Conservation (phyloP, 179 eudicot genomes). For the Actinidia arguta region DNA sequence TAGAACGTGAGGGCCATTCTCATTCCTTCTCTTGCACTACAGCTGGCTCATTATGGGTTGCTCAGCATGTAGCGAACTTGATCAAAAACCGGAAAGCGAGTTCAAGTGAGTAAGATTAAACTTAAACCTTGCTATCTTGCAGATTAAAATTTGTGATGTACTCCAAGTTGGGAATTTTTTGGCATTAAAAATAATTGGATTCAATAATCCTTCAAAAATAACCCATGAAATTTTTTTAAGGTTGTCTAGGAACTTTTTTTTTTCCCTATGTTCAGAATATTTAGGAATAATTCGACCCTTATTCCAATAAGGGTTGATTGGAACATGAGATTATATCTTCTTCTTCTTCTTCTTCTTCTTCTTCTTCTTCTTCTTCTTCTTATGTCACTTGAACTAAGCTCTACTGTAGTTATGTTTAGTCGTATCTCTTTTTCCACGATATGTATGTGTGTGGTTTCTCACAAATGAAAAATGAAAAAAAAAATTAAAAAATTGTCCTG, state of each 20-base stretch:
- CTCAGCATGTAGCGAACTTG: conserved; percentile 72
- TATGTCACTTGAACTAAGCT: not conserved
- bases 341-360: no score
- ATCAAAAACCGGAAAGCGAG: conserved; percentile 45
- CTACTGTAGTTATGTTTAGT: not conserved
- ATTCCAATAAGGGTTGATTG: not conserved
- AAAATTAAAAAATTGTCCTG: no score
- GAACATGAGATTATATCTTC: not conserved
- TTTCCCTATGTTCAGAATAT: no score
- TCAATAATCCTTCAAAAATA: no score
- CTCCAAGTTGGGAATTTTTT: no score
- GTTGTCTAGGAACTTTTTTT: no score
- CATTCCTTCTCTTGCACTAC: conserved; percentile 82
- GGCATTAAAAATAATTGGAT: no score
- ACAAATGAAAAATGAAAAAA: no score
- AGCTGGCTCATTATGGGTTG: conserved; percentile 92
- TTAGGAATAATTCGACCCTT: no score
- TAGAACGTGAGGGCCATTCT: conserved; percentile 77
- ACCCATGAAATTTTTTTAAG: no score
- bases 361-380: not conserved
- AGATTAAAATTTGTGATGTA: not conserved
- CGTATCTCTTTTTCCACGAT: no score
- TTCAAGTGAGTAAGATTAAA: conserved; percentile 10
- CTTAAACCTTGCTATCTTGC: not conserved
- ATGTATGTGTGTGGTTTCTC: no score